Percentiles rank a stretch among this genome's conserved stretches.
Evolutionary conservation across 306 rosid genomes (phyloP).

Genomic region (Pyrus pyrifolia): DNA sequence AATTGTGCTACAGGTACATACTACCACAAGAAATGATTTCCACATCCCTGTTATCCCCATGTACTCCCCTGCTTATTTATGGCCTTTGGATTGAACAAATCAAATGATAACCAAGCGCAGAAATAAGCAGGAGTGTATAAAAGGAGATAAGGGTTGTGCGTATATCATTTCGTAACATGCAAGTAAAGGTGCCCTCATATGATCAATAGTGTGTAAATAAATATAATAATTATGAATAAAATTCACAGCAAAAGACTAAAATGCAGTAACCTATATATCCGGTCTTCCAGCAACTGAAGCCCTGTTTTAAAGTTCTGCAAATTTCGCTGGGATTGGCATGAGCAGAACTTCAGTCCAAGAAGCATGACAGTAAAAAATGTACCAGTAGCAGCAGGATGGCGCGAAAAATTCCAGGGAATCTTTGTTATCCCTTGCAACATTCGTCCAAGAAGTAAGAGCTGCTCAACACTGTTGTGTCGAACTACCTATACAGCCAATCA

Average conservation of each 20-base stretch:
- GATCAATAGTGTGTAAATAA: conserved; percentile 7
- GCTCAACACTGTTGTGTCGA: conserved; percentile 95
- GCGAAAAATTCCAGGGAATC: conserved; percentile 83
- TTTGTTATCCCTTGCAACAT: conserved; percentile 92
- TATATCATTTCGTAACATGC: background rate
- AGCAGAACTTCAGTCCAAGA: conserved; percentile 95
- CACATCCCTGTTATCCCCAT: background rate
- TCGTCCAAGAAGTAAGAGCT: conserved; percentile 91
- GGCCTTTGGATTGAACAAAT: background rate
- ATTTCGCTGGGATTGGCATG: conserved; percentile 86
- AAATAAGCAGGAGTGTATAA: background rate
- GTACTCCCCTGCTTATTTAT: background rate
- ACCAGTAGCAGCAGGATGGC: conserved; percentile 95
- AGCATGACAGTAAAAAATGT: conserved; percentile 92
- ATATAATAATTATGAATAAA: conserved; percentile 20
- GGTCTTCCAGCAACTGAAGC: conserved; percentile 89
- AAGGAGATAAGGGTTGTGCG: background rate
- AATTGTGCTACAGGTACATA: background rate
- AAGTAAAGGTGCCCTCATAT: background rate
- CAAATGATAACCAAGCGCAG: background rate
- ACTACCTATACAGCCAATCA: conserved; percentile 51
- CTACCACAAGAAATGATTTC: background rate
- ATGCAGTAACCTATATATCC: conserved; percentile 61
- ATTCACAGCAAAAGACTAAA: conserved; percentile 2
- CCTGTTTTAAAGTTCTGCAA: conserved; percentile 77